Evolutionary conservation across 805 yeast species (phyloP).

Genomic region (Yarrowia bubula): DNA sequence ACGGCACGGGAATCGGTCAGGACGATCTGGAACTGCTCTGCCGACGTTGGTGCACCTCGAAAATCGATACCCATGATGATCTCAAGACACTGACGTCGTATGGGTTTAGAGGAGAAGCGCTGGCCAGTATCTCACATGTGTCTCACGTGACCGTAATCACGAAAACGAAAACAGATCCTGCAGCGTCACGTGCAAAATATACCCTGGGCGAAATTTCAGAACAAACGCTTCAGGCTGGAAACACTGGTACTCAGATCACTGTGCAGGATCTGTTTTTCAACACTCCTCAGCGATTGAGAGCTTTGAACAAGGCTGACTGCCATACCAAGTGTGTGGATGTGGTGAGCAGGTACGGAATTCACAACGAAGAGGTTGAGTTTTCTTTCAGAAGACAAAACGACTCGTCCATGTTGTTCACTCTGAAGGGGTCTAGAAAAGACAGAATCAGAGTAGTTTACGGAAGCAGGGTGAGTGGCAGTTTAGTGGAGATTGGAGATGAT

Average conservation of each 20-base stretch:
- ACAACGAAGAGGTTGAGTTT: conserved; percentile 66
- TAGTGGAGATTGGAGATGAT: conserved; percentile 51
- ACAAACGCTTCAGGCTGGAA: conserved; percentile 81
- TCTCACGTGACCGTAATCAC: conserved; percentile 79
- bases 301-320: conserved; percentile 69
- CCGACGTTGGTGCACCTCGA: conserved; percentile 90
- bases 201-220: conserved; percentile 60
- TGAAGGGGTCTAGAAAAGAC: conserved; percentile 53
- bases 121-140: conserved; percentile 90
- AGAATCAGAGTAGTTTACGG: conserved; percentile 76
- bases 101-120: conserved; percentile 96
- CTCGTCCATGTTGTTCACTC: conserved; percentile 60
- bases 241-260: conserved; percentile 75
- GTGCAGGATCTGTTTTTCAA: conserved; percentile 92
- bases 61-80: conserved; percentile 72
- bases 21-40: conserved; percentile 80
- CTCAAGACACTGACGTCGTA: conserved; percentile 68
- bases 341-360: conserved; percentile 78
- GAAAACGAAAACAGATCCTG: conserved; percentile 54
- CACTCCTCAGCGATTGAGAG: conserved; percentile 70
- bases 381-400: conserved; percentile 72
- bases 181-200: conserved; percentile 74
- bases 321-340: conserved; percentile 75
- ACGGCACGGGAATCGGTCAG: conserved; percentile 72
- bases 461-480: conserved; percentile 50